Base-by-base conservation (phyloP, 164 flowering plant species). In the Vitis rotundifolia region DNA sequence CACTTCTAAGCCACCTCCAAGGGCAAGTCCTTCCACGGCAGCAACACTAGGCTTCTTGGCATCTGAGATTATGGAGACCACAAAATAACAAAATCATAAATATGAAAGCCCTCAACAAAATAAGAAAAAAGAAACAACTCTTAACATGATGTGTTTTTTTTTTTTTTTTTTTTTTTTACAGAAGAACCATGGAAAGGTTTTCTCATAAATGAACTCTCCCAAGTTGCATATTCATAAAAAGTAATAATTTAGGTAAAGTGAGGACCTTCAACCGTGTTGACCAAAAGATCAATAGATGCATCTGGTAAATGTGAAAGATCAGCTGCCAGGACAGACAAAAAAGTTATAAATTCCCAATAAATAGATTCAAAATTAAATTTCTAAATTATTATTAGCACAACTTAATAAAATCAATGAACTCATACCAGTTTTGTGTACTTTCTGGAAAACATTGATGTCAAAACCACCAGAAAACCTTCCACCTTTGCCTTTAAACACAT, bases 1-100 rank as follows among this genome's bases (percentile, higher is more conserved):
- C 71, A 93, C 72, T 73, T 96, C 98, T 70, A 96, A 81, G 76
- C 98, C 99, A 75, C 98, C 99, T 65, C 99, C 98, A 73, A 96
- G 91, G 70, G 99, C 99, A 74, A 93, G 89, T 65, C 99, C 98
- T 81, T 86, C 86, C 55, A 93, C 68, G 49, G 99, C 98, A 75
- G 97, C 97, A 82, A 96, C 98, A 66, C 82, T 68, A 31, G 99
- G 98, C 77, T 96, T 96, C 73, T 81, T 86, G 65, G 72, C 87
- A 88, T 91, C 98, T 95, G 75, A 53, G 14, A 18, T 64, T 19
- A 70, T 44, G 16, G 63, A 52, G 47, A 66, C 3, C 10, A 61
- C 28, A 61, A 22, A 16, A 57, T n/a, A 54, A 68, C 52, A 70
- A 14, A 76, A 37, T 14, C 2, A 63, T 71, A 15, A 59, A 59